These are phyloP conservation scores for Leishmania major DNA, from an alignment of 208 protist genomes.

Conservation along the genomic window DNA sequence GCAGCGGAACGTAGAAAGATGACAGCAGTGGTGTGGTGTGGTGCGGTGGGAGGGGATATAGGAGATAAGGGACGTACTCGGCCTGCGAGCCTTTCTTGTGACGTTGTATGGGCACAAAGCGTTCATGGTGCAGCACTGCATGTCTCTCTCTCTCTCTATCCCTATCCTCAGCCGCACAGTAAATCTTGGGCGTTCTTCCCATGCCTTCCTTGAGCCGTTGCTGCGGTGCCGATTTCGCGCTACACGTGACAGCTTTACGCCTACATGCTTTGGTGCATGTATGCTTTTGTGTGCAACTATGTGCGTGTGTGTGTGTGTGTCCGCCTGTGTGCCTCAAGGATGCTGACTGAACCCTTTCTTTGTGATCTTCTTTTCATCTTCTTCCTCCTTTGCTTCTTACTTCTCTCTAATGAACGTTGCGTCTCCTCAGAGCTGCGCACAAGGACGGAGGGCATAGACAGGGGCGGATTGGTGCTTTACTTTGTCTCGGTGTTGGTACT, in stretches of 20 bases:
- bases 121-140: not conserved
- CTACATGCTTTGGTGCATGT: not conserved
- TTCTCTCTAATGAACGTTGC: not conserved
- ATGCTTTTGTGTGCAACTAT: not conserved
- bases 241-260: not conserved
- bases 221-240: not conserved
- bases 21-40: not conserved
- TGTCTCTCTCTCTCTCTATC: not conserved
- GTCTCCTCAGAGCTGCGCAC: not conserved
- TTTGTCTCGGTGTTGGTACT: not conserved
- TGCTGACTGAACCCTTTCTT: not conserved
- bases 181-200: not conserved
- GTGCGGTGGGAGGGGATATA: no score
- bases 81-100: not conserved
- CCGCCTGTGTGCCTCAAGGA: not conserved
- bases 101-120: not conserved
- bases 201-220: not conserved
- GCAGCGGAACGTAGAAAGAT: not conserved
- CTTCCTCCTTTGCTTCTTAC: not conserved
- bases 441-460: not conserved
- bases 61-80: not conserved
- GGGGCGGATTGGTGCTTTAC: not conserved
- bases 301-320: not conserved
- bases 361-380: not conserved
- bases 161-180: not conserved